Evolutionary conservation across 805 yeast species (phyloP), one percentile per base, ranked within the genome.

Genomic region (Suhomyces kilbournensis): DNA sequence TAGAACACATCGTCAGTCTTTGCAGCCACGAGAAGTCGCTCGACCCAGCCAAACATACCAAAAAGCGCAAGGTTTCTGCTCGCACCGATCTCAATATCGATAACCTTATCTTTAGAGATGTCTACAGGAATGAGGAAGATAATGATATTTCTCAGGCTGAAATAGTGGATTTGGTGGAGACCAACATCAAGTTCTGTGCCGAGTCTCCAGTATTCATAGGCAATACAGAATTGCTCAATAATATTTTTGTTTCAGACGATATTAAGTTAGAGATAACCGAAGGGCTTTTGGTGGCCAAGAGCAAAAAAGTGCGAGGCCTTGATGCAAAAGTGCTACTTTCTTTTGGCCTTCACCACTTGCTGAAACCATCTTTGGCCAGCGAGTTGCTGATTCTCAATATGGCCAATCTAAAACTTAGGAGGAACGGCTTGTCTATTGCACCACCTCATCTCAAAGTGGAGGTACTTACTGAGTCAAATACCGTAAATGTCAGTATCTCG

Each of bases 311-410:
- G 26, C 53, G 43, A n/a, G 45, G 46, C 15, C 42, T 54, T 7
- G 44, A 55, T 19, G 45, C 62, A 9, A 50, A 53, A 20, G 19
- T 47, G n/a, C 35, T 61, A 2, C 47, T 57, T 9, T 57, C 62
- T 12, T 26, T 61, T 10, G 56, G 59, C 46, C 20, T 59, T 6
- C 10, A 32, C 15, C 45, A 49, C 25, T 45, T 49, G 4, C 10
- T 3, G 12, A 47, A 15, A 5, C 44, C 17, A 35, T 26, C 38
- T 3, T 51, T 61, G 5, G 50, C 49, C 22, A 50, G 49, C 34
- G 67, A 63, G 40, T 35, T 60, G 7, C 38, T 52, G n/a, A 34
- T 62, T 6, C 43, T 62, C 17, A 57, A 45, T 26, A 48, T 49
- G 32, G 42, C 57, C 38, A 23, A 40, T 44, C 42, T 48, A n/a